Evolutionary conservation across 1,139 yeast species (phyloP).

Genomic region (Saccharomyces pastorianus): DNA sequence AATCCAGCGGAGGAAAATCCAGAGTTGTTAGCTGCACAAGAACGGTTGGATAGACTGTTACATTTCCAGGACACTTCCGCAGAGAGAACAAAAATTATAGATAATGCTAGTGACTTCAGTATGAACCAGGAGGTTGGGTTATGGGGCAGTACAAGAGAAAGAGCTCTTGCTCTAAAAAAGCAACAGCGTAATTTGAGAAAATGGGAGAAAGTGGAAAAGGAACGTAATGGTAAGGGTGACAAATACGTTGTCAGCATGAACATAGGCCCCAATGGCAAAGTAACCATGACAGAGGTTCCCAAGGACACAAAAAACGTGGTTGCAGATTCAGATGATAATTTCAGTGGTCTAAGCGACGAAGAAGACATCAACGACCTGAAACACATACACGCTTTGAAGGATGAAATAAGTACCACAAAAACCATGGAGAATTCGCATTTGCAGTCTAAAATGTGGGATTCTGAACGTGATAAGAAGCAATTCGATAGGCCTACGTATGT

Average conservation of each 20-base stretch:
- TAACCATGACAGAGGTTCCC: constrained; percentile 24
- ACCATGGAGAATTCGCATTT: constrained; percentile 27
- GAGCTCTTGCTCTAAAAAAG: constrained; percentile 71
- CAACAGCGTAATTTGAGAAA: constrained; percentile 69
- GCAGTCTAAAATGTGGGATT: constrained; percentile 48
- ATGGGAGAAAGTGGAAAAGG: constrained; percentile 50
- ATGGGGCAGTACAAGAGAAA: constrained; percentile 87
- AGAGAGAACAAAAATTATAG: constrained; percentile 85
- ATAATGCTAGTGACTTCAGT: constrained; percentile 87
- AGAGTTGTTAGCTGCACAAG: constrained; percentile 60
- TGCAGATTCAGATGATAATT: constrained; percentile 25
- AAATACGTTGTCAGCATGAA: constrained; percentile 64
- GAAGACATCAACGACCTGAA: constrained; percentile 26
- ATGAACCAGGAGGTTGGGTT: constrained; percentile 86
- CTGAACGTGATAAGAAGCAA: constrained; percentile 41
- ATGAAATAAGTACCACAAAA: constrained; percentile 31
- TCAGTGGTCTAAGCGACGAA: constrained; percentile 26
- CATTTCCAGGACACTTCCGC: constrained; percentile 81
- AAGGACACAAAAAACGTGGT: constrained; percentile 15
- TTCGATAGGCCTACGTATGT: constrained; percentile 37
- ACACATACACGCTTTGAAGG: constrained; percentile 33
- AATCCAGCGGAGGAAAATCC: constrained; percentile 36
- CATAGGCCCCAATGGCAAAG: constrained; percentile 68
- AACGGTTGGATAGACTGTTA: constrained; percentile 60
- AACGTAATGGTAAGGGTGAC: constrained; percentile 63